phyloP scores from a whole-genome alignment of 768 basidiomycete genomes.

The Ramaria sp. region DNA sequence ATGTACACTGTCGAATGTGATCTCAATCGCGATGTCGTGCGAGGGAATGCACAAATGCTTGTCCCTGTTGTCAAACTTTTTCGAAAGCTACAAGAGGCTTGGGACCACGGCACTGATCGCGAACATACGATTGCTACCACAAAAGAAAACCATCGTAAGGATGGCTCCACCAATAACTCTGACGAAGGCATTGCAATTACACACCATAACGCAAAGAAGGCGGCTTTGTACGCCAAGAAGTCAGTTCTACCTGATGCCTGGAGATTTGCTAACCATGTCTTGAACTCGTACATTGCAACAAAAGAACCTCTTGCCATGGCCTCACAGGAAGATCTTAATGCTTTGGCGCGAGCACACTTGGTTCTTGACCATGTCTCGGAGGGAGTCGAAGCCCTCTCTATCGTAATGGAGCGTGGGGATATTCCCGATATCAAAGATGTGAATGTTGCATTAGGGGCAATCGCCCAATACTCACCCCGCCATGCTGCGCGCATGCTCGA shows the following conservation, averaged over 20 bases:
- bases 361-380: slow-evolving; percentile 37
- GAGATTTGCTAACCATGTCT: slow-evolving; percentile 31
- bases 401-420: slow-evolving; percentile 37
- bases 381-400: slow-evolving; percentile 37
- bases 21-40: slow-evolving; percentile 29
- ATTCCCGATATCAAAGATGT: slow-evolving; percentile 54
- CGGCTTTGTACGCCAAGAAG: background rate
- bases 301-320: slow-evolving; percentile 39
- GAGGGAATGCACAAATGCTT: slow-evolving; percentile 34
- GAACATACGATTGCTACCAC: background rate
- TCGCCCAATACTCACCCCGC: slow-evolving; percentile 39
- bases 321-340: slow-evolving; percentile 41
- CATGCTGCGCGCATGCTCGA: slow-evolving; percentile 37
- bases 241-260: slow-evolving; percentile 3
- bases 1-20: slow-evolving; percentile 32
- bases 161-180: background rate
- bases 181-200: background rate
- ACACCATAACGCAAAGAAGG: background rate
- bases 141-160: background rate
- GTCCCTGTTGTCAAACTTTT: slow-evolving; percentile 45
- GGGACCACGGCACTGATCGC: slow-evolving; percentile 1
- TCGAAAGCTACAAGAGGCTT: slow-evolving; percentile 13
- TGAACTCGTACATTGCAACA: slow-evolving; percentile 30
- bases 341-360: slow-evolving; percentile 53
- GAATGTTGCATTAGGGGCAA: slow-evolving; percentile 47